phyloP scores from a whole-genome alignment of 768 basidiomycete species.

The Rhodotorula paludigena region DNA sequence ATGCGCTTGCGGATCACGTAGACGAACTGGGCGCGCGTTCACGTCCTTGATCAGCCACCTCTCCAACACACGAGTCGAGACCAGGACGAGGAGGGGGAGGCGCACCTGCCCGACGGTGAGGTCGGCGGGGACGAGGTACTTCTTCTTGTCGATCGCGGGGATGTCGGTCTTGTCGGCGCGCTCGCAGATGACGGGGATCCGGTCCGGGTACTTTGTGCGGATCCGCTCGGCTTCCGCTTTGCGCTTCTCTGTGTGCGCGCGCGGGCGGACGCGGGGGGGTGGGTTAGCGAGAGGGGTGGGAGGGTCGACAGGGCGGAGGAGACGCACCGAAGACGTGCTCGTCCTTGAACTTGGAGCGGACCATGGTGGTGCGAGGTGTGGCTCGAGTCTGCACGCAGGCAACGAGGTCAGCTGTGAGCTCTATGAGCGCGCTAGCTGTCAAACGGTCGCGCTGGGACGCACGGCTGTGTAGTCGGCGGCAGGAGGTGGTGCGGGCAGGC shows the following conservation, averaged over 20 bases:
- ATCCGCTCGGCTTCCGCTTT: slow-evolving; percentile 99
- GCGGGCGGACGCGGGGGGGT: not conserved
- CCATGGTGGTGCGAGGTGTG: too few species aligned
- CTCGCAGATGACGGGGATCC: slow-evolving; percentile 99
- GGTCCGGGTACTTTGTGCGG: slow-evolving; percentile 95
- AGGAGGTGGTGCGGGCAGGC: too few species aligned
- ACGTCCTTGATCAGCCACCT: not conserved
- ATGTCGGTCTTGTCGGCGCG: slow-evolving; percentile 98
- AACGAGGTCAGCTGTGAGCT: too few species aligned
- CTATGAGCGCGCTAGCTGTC: too few species aligned
- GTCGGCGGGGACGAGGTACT: slow-evolving; percentile 93
- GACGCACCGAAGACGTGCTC: slow-evolving; percentile 93
- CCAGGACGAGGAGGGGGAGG: not conserved
- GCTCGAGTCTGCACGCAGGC: too few species aligned
- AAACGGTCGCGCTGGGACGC: too few species aligned
- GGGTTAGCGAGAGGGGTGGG: too few species aligned
- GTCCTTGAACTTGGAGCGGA: slow-evolving; percentile 85
- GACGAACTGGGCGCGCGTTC: slow-evolving; percentile 70
- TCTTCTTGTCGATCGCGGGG: slow-evolving; percentile 99
- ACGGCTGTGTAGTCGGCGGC: too few species aligned
- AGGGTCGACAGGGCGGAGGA: slow-evolving; percentile 35
- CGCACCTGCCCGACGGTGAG: slow-evolving; percentile 40
- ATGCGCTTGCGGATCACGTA: slow-evolving; percentile 99
- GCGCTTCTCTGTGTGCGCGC: slow-evolving; percentile 77
- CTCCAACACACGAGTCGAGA: not conserved